Evolutionary conservation across 164 flowering plant species (phyloP).

Genomic region (Piper longum): DNA sequence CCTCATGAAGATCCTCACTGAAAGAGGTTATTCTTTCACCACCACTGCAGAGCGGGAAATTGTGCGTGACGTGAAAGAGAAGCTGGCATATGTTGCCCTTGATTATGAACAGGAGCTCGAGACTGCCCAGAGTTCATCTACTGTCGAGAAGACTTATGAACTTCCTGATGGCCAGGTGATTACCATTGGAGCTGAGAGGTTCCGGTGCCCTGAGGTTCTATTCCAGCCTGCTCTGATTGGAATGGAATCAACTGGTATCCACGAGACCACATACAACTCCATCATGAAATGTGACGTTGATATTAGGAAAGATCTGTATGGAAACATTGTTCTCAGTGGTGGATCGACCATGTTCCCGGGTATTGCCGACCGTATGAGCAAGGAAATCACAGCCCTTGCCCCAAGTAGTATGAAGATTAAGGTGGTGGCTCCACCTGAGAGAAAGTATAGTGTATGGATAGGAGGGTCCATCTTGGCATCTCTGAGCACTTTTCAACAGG

Average conservation of each 20-base stretch:
- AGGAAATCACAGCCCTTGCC: conserved; percentile 60
- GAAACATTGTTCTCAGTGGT: conserved; percentile 58
- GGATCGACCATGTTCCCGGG: conserved; percentile 67
- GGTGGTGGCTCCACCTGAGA: conserved; percentile 61
- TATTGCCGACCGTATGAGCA: conserved; percentile 66
- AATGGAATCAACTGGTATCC: conserved; percentile 55
- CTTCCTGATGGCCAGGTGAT: conserved; percentile 58
- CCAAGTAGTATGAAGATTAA: conserved; percentile 63
- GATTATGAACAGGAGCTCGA: conserved; percentile 58
- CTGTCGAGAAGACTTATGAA: conserved; percentile 60
- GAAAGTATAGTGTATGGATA: conserved; percentile 60
- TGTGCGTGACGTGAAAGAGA: conserved; percentile 60
- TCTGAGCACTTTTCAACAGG: conserved; percentile 65
- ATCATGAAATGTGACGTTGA: conserved; percentile 64
- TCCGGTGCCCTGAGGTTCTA: conserved; percentile 66
- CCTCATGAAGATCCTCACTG: conserved; percentile 56
- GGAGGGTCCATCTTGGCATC: conserved; percentile 55
- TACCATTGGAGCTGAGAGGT: conserved; percentile 60
- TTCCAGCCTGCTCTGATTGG: conserved; percentile 66
- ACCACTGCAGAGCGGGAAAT: conserved; percentile 62
- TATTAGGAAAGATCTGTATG: conserved; percentile 54
- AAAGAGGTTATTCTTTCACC: conserved; percentile 56
- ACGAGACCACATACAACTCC: conserved; percentile 56
- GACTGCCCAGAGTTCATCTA: conserved; percentile 43
- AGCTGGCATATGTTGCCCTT: conserved; percentile 55